Conservation (phyloP, 2,329 filamentous ascomycete genomes). For the Aspergillus pseudotamarii region DNA sequence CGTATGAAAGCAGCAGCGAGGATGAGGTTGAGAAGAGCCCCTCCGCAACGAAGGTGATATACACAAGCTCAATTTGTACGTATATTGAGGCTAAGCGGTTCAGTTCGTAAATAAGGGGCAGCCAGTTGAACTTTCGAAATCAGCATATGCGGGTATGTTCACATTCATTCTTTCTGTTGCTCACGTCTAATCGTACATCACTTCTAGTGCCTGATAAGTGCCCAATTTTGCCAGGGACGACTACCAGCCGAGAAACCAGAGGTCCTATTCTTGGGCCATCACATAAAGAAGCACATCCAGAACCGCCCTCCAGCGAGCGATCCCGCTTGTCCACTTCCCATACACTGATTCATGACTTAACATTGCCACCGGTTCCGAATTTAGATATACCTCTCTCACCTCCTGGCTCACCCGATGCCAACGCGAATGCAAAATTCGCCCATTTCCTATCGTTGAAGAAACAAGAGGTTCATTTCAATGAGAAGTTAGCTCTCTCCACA, state of each 20-base stretch:
- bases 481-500: constrained; percentile 59
- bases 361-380: constrained; percentile 50
- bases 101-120: constrained; percentile 13
- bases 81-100: constrained; percentile 13
- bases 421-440: constrained; percentile 58
- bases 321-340: constrained; percentile 54
- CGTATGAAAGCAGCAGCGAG: constrained; percentile 50
- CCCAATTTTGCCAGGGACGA: not conserved
- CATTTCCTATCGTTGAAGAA: constrained; percentile 65
- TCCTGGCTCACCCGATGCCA: constrained; percentile 47
- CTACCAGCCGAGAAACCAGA: constrained; percentile 19
- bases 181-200: not conserved
- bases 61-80: not conserved
- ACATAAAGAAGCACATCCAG: constrained; percentile 27
- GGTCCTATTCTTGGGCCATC: constrained; percentile 42
- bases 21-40: constrained; percentile 38
- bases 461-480: constrained; percentile 66
- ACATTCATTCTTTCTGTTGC: not conserved
- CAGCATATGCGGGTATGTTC: constrained; percentile 13
- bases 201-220: constrained; percentile 8
- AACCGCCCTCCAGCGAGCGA: constrained; percentile 4
- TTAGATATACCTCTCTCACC: constrained; percentile 50
- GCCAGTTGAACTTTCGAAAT: constrained; percentile 5
- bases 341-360: constrained; percentile 58
- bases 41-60: constrained; percentile 26